Base-by-base conservation (phyloP, 1,139 yeast species). In the Citeromyces hawaiiensis region DNA sequence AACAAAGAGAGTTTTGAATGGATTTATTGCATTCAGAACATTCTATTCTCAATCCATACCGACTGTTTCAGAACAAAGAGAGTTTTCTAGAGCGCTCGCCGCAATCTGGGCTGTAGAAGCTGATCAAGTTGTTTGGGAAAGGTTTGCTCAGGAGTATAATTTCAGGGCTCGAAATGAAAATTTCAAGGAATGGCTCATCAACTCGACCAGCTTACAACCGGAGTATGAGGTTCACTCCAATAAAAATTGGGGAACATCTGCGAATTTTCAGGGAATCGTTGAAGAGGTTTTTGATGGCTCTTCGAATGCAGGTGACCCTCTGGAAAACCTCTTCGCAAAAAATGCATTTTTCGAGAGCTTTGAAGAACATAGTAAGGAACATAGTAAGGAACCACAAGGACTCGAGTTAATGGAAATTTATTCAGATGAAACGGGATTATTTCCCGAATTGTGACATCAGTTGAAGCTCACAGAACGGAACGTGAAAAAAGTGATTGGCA, bases 11-110 rank as follows among this genome's bases (percentile, higher is more conserved):
- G 48, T 49, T 15, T 42, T 61, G 2, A 62, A 60, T 44, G 63
- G 61, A 0, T 64, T 64, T 43, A 53, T 61, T 39, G 68, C 67
- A 1, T 64, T 55, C 41, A 44, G 69, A 16, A 47, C 65, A 0
- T 64, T 55, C 42, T 61, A 64, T 43, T 49, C 65, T 11, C 42
- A 50, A 52, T 19, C 53, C 52, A 27, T 47, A 44, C 13, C 18
- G 7, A 52, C 53, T 25, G 48, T 55, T 2, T 47, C 52, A 6
- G 46, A 44, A 36, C 67, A 54, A 43, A 47, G 47, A 37, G 42
- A 45, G 40, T 47, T 59, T 30, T 60, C 63, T 4, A 43, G 40
- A 17, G 44, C 42, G 38, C 46, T 58, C 32, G 63, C 59, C 27
- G 50, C 44, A 41, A 48, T 58, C 36, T 63, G 61, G 69, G 50